These are phyloP conservation scores for Malus fusca DNA, from an alignment of 306 rosid genomes.

Conservation along the genomic window DNA sequence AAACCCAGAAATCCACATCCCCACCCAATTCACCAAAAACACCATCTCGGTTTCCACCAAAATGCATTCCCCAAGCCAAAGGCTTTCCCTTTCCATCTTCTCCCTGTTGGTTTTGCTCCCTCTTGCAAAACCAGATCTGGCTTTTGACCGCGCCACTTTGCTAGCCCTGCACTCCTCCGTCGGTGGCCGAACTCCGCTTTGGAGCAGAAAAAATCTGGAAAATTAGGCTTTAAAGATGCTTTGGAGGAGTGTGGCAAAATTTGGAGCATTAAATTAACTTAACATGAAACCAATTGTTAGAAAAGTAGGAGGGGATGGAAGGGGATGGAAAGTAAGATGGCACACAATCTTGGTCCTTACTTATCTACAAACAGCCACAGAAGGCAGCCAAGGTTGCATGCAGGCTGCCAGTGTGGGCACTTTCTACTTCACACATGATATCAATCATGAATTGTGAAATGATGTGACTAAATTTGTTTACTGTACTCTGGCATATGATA, in stretches of 20 bases:
- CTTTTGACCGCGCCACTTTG: slow-evolving; percentile 34
- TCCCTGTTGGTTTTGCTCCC: slow-evolving; percentile 6
- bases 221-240: no score
- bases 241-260: no score
- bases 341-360: no score
- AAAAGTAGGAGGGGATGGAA: no score
- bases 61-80: slow-evolving; percentile 17
- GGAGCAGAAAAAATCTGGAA: not conserved
- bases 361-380: not conserved
- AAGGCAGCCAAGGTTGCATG: not conserved
- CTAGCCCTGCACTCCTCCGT: slow-evolving; percentile 36
- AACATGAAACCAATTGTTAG: no score
- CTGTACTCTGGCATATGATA: no score
- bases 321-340: no score
- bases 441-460: not conserved
- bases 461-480: no score
- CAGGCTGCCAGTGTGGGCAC: not conserved
- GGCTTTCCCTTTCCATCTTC: not conserved
- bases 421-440: not conserved
- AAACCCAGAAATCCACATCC: not conserved
- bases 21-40: not conserved
- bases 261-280: no score
- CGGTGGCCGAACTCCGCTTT: slow-evolving; percentile 38
- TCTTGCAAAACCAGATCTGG: slow-evolving; percentile 33
- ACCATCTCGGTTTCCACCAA: not conserved